Conservation (phyloP, 192 early-diverging fungal species). For the Endogone sp. region DNA sequence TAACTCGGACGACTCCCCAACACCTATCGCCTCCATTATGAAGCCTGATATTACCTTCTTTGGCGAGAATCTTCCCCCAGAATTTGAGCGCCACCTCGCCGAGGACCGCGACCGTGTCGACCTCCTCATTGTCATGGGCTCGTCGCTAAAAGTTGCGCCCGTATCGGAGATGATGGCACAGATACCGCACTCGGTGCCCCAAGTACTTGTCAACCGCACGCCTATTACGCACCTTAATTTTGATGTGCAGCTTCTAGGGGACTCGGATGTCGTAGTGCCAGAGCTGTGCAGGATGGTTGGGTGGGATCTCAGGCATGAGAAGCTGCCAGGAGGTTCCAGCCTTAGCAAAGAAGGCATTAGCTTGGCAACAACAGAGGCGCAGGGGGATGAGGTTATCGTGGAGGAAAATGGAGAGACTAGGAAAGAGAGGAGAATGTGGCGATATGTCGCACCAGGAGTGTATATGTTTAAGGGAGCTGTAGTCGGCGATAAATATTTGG, state of each 20-base stretch:
- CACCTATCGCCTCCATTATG: constrained; percentile 54
- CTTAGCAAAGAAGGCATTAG: constrained; percentile 27
- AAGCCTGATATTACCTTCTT: constrained; percentile 99
- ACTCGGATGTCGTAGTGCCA: constrained; percentile 80
- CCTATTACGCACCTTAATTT: constrained; percentile 82
- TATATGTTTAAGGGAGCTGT: constrained; percentile 51
- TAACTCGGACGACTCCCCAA: constrained; percentile 23
- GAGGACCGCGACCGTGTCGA: constrained; percentile 76
- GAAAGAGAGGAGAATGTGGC: constrained; percentile 4
- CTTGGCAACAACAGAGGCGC: background rate
- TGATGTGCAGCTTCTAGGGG: constrained; percentile 85
- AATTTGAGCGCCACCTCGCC: constrained; percentile 71
- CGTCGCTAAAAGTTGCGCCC: constrained; percentile 91
- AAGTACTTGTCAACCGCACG: constrained; percentile 91
- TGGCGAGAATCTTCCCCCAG: constrained; percentile 84
- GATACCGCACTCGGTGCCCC: constrained; percentile 78
- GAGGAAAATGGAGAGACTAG: background rate
- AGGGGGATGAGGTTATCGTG: background rate
- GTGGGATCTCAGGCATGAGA: constrained; percentile 73
- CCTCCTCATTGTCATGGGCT: constrained; percentile 93
- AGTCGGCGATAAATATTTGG: constrained; percentile 15
- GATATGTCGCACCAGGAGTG: constrained; percentile 17
- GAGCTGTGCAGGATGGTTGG: constrained; percentile 67
- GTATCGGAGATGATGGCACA: constrained; percentile 87
- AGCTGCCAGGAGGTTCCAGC: constrained; percentile 53